Evolutionary conservation across 257 asterid species (phyloP).

Genomic region (Solanum boliviense): DNA sequence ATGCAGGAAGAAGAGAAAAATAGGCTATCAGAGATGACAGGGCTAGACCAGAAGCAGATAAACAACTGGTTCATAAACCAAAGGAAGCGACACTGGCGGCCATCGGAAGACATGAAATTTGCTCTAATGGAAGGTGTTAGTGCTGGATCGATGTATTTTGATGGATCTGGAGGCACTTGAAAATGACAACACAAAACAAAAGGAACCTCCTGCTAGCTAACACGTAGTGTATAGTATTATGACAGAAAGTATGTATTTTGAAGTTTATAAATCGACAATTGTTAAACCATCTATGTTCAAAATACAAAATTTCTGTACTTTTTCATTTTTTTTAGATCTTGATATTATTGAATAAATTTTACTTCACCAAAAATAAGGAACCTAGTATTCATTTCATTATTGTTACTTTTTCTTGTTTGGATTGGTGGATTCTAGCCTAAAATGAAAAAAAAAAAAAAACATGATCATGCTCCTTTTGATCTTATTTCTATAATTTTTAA

Average conservation of each 20-base stretch:
- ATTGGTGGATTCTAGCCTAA: not conserved
- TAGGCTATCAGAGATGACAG: slow-evolving; percentile 44
- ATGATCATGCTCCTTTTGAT: not conserved
- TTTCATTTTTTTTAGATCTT: no score
- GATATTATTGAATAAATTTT: no score
- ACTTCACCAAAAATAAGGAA: no score
- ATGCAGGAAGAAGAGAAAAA: slow-evolving; percentile 70
- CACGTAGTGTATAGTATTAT: not conserved
- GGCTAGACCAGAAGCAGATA: slow-evolving; percentile 72
- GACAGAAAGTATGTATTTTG: not conserved
- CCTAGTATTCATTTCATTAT: not conserved
- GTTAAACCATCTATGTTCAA: no score
- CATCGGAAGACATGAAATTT: slow-evolving; percentile 64
- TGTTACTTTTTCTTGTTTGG: not conserved
- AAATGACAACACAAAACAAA: not conserved
- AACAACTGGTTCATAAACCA: slow-evolving; percentile 90
- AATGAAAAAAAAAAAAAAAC: no score
- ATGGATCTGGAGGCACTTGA: slow-evolving; percentile 27
- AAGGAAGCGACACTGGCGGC: slow-evolving; percentile 81
- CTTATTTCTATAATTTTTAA: not conserved
- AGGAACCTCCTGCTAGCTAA: not conserved
- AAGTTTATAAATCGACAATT: not conserved
- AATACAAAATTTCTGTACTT: no score
- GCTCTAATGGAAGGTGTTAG: slow-evolving; percentile 56
- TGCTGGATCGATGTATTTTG: slow-evolving; percentile 15